Percentiles rank a stretch among this genome's conserved stretches.
These are phyloP conservation scores for Euphorbia schlechtendalii DNA, from an alignment of 441 rosid genomes.

Conservation along the genomic window DNA sequence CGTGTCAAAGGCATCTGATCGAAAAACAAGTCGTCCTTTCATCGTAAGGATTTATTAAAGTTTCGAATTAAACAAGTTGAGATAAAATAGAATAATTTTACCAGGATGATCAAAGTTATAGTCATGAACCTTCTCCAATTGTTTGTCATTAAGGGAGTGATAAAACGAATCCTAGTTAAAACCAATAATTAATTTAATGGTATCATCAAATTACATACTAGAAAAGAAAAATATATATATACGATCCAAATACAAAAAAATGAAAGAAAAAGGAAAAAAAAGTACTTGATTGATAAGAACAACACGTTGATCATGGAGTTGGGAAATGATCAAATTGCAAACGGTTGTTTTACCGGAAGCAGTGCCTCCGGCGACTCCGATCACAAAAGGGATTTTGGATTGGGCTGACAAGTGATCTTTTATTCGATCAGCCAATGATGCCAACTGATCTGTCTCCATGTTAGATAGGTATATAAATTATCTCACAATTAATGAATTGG, in stretches of 20 bases:
- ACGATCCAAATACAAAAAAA: not conserved
- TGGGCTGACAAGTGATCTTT: conserved; percentile 28
- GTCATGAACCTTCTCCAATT: conserved; percentile 56
- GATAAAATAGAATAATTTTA: conserved; percentile 17
- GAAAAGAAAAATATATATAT: no score
- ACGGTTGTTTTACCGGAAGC: conserved; percentile 95
- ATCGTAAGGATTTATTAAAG: no score
- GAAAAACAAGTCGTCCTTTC: not conserved
- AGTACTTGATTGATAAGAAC: conserved; percentile 79
- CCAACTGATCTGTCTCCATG: conserved; percentile 27
- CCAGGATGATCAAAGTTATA: conserved; percentile 99
- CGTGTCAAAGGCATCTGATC: conserved; percentile 77
- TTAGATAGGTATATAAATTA: not conserved
- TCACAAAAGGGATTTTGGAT: conserved; percentile 60
- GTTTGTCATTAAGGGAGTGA: conserved; percentile 45
- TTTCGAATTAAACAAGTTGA: no score
- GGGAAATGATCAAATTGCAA: conserved; percentile 84
- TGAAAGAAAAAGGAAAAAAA: not conserved
- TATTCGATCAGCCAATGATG: conserved; percentile 23
- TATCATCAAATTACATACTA: no score
- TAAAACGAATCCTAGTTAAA: conserved; percentile 80
- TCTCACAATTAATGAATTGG: no score
- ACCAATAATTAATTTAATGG: not conserved
- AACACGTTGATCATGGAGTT: conserved; percentile 73
- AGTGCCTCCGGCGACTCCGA: conserved; percentile 87